A percentile compares a stretch with the other conserved stretches of the same genome.
Evolutionary conservation across 2,329 filamentous ascomycete genomes (phyloP).

Genomic region (Mycogone perniciosa): DNA sequence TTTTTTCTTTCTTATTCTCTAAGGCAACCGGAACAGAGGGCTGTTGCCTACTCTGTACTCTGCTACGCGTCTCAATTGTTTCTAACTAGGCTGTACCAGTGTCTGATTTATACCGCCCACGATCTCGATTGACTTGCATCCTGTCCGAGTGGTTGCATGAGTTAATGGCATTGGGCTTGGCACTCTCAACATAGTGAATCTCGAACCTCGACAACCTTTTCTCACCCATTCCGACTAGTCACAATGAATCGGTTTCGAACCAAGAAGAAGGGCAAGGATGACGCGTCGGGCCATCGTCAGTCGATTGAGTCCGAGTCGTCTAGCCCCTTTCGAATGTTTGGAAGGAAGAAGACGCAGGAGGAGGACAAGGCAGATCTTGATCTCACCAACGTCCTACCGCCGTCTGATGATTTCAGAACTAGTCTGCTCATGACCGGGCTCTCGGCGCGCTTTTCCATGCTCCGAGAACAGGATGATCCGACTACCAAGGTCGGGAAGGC

Average conservation of each 20-base stretch:
- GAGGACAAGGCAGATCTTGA: conserved; percentile 65
- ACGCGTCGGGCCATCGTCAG: conserved; percentile 35
- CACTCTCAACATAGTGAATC: background rate
- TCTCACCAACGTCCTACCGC: conserved; percentile 65
- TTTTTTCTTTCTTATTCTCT: no score
- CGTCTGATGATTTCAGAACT: conserved; percentile 85
- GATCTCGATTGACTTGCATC: background rate
- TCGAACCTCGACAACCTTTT: background rate
- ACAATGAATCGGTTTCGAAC: conserved; percentile 68
- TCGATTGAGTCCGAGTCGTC: conserved; percentile 51
- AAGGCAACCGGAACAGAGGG: no score
- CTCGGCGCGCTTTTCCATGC: conserved; percentile 93
- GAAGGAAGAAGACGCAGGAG: conserved; percentile 48
- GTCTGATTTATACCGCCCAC: no score
- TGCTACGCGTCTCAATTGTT: no score
- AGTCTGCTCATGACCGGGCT: conserved; percentile 93
- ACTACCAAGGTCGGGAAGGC: conserved; percentile 85
- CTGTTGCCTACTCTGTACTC: no score
- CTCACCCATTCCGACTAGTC: background rate
- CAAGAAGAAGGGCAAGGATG: conserved; percentile 60
- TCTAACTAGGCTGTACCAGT: no score
- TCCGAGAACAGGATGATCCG: conserved; percentile 90
- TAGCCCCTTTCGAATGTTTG: conserved; percentile 48
- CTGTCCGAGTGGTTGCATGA: background rate
- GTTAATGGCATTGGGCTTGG: background rate